phyloP scores from a whole-genome alignment of 305 asterid species.

The Caryopteris hybrid region DNA sequence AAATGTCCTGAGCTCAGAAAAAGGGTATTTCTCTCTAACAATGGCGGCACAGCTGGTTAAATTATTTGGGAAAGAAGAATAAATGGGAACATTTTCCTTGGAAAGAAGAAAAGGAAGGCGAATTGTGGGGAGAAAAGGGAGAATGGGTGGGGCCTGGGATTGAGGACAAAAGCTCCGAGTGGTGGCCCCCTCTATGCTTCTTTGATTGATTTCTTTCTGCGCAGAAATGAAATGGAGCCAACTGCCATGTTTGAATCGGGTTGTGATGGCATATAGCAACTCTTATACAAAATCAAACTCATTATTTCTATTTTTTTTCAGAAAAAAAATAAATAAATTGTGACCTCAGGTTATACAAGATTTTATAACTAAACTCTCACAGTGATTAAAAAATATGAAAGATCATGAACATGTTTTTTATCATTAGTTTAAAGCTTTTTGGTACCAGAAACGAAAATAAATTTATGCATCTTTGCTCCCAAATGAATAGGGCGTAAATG shows the following conservation, averaged over 20 bases:
- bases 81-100: constrained; percentile 14
- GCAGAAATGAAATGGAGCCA: background rate
- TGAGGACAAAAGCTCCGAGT: constrained; percentile 22
- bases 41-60: constrained; percentile 16
- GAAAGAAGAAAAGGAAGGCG: constrained; percentile 18
- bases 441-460: too few species aligned
- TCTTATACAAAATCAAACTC: too few species aligned
- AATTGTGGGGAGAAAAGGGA: background rate
- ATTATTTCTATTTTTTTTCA: too few species aligned
- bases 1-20: constrained; percentile 11
- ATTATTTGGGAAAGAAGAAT: constrained; percentile 17
- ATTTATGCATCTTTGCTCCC: too few species aligned
- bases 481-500: too few species aligned
- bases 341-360: too few species aligned
- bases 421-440: too few species aligned
- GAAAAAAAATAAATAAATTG: too few species aligned
- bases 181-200: constrained; percentile 31
- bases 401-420: too few species aligned
- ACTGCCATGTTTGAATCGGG: background rate
- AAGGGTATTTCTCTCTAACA: constrained; percentile 9
- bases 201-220: constrained; percentile 11
- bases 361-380: too few species aligned
- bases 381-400: too few species aligned
- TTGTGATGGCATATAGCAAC: too few species aligned
- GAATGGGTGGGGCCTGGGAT: constrained; percentile 11